Evolutionary conservation across 306 rosid species (phyloP).

Genomic region (Chamaecrista fasciculata): DNA sequence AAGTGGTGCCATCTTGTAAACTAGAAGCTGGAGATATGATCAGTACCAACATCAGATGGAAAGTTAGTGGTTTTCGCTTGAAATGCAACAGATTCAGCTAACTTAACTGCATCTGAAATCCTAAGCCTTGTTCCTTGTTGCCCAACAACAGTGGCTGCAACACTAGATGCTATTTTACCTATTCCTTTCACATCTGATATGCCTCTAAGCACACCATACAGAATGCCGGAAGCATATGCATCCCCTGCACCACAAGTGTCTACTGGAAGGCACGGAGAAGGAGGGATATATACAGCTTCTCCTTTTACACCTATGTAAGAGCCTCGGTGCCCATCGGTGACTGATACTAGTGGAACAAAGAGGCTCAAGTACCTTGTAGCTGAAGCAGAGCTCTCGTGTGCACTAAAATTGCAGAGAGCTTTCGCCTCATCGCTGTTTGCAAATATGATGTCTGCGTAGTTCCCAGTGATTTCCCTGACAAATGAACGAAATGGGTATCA

Average conservation of each 20-base stretch:
- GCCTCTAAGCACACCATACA: constrained; percentile 70
- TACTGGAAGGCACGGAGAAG: constrained; percentile 77
- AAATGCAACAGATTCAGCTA: constrained; percentile 62
- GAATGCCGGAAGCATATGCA: constrained; percentile 87
- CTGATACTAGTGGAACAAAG: constrained; percentile 81
- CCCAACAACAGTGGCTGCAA: constrained; percentile 89
- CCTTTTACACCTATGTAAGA: constrained; percentile 88
- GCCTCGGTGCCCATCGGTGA: constrained; percentile 81
- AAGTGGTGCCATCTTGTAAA: constrained; percentile 19
- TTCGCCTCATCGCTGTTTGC: constrained; percentile 87
- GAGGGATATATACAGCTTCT: constrained; percentile 82
- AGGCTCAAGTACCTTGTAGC: constrained; percentile 83
- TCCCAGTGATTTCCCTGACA: constrained; percentile 80
- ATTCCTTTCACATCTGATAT: constrained; percentile 70
- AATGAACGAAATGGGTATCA: constrained; percentile 13
- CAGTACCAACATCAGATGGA: constrained; percentile 67
- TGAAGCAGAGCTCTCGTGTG: constrained; percentile 55
- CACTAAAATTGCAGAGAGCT: constrained; percentile 69
- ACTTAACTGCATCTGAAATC: constrained; percentile 70
- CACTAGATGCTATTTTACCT: constrained; percentile 76
- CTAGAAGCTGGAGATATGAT: constrained; percentile 61
- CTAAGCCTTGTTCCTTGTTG: constrained; percentile 91
- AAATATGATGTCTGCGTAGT: constrained; percentile 70
- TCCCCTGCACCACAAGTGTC: constrained; percentile 99
- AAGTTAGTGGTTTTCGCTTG: constrained; percentile 34